phyloP scores from a whole-genome alignment of 257 asterid genomes.

The Datura wrightii region DNA sequence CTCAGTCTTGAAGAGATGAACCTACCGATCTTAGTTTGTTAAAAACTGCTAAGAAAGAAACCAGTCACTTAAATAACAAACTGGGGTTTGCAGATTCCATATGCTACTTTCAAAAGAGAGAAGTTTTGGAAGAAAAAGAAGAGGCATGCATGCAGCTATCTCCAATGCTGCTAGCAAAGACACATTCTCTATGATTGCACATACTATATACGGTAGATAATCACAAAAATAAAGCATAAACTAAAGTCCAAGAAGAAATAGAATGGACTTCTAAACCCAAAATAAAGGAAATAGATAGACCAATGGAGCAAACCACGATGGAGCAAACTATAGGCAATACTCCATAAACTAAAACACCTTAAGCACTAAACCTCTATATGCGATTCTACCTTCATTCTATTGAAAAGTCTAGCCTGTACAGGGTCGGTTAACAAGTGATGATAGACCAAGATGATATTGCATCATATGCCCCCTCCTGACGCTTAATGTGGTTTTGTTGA shows the following conservation, averaged over 20 bases:
- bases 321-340: not conserved
- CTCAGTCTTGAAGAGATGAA: constrained; percentile 1
- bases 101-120: not conserved
- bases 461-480: not conserved
- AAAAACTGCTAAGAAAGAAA: not conserved
- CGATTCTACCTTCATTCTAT: not conserved
- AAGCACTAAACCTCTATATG: not conserved
- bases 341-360: not conserved
- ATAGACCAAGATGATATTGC: not conserved
- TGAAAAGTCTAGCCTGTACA: not conserved
- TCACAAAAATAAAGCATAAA: not conserved
- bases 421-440: not conserved
- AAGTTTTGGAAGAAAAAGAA: not conserved
- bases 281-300: not conserved
- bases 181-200: not conserved
- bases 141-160: not conserved
- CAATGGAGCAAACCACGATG: not conserved
- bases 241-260: not conserved
- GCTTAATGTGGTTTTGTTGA: not conserved
- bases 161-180: not conserved
- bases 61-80: not conserved
- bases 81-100: not conserved
- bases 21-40: not conserved
- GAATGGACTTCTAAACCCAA: not conserved
- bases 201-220: not conserved